A percentile compares a stretch with the other conserved stretches of the same genome.
Evolutionary conservation across 208 protist species (phyloP).

Genomic region (Spongospora subterranea): DNA sequence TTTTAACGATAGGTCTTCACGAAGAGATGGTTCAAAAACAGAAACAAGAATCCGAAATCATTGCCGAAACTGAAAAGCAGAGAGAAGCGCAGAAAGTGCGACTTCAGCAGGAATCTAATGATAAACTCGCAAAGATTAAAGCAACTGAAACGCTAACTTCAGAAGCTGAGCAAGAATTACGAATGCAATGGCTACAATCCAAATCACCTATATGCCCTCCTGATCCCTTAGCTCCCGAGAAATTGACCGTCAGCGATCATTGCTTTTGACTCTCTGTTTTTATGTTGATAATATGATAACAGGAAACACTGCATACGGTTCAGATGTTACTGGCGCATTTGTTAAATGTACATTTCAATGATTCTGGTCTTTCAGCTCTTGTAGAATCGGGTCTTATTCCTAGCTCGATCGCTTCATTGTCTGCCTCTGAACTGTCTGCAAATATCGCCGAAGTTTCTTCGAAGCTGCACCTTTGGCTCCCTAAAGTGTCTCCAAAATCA

Average conservation of each 20-base stretch:
- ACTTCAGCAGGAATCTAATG: background rate
- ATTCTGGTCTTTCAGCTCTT: background rate
- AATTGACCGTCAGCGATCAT: no score
- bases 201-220: background rate
- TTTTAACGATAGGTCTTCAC: background rate
- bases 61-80: background rate
- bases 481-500: background rate
- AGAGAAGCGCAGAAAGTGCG: background rate
- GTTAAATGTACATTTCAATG: background rate
- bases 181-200: conserved; percentile 13
- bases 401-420: background rate
- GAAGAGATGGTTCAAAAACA: conserved; percentile 52
- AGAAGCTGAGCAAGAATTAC: background rate
- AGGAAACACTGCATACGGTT: background rate
- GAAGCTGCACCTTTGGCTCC: background rate
- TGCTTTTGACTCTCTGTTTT: background rate
- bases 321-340: conserved; percentile 6
- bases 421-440: background rate
- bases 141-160: conserved; percentile 8
- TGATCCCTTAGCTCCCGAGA: background rate
- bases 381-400: background rate
- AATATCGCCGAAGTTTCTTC: background rate
- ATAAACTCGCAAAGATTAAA: background rate
- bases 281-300: background rate
- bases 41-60: background rate